Percentiles rank a stretch among this genome's conserved stretches.
Conservation (phyloP, 179 eudicot species). For the Amaranthus tricolor region DNA sequence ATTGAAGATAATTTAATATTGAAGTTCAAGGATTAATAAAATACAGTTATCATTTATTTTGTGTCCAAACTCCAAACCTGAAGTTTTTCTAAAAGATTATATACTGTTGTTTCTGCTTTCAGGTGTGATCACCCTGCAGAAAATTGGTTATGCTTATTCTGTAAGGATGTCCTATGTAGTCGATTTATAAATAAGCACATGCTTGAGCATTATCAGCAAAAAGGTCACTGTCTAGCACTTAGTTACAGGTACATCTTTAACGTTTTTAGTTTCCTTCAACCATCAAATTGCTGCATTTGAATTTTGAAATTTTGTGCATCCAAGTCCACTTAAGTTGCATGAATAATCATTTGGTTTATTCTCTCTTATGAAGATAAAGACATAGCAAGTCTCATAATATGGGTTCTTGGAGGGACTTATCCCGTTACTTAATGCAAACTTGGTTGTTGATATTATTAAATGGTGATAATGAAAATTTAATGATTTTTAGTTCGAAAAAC, state of each 20-base stretch:
- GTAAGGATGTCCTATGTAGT: constrained; percentile 85
- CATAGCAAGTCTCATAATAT: too few relatives aligned
- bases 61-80: not conserved
- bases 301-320: not conserved
- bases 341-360: not conserved
- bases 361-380: not conserved
- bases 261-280: not conserved
- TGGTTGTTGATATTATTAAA: too few relatives aligned
- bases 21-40: not conserved
- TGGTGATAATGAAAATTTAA: too few relatives aligned
- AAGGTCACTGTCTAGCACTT: constrained; percentile 63
- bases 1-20: too few relatives aligned
- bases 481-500: too few relatives aligned
- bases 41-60: not conserved
- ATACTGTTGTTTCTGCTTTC: not conserved
- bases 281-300: not conserved
- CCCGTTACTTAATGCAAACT: too few relatives aligned
- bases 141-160: constrained; percentile 85
- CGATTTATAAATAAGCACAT: constrained; percentile 87
- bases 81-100: not conserved
- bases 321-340: not conserved
- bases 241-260: constrained; percentile 65
- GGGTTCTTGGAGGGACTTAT: too few relatives aligned
- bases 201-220: constrained; percentile 71
- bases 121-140: constrained; percentile 82